phyloP scores from a whole-genome alignment of 2,329 filamentous ascomycete genomes.

The Sclerotinia glacialis region DNA sequence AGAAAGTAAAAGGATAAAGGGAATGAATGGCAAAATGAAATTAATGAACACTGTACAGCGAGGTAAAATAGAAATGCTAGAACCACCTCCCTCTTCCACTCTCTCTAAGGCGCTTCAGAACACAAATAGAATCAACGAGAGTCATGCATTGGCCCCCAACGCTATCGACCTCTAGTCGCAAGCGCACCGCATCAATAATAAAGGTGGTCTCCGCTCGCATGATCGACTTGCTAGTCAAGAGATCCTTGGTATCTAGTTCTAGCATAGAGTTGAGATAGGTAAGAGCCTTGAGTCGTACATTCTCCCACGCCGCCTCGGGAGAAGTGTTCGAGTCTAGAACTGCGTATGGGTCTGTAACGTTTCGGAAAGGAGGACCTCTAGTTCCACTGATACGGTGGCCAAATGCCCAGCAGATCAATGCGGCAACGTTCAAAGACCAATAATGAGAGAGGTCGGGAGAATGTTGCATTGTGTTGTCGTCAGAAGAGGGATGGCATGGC shows the following conservation, averaged over 20 bases:
- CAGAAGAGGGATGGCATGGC: constrained; percentile 24
- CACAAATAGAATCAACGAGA: constrained; percentile 52
- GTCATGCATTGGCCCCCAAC: constrained; percentile 49
- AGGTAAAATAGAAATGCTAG: constrained; percentile 30
- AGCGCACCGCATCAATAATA: constrained; percentile 50
- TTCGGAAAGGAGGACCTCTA: background rate
- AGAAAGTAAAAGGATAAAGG: background rate
- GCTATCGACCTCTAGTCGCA: constrained; percentile 50
- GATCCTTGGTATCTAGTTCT: constrained; percentile 42
- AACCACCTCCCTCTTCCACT: constrained; percentile 46
- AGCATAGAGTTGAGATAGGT: constrained; percentile 44
- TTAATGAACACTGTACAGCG: background rate
- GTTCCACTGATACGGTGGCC: constrained; percentile 39
- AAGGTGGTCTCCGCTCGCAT: constrained; percentile 45
- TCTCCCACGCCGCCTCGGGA: background rate
- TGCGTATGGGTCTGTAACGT: background rate
- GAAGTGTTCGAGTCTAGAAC: background rate
- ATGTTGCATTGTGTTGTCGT: background rate
- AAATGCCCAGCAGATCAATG: constrained; percentile 60
- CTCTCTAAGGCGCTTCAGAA: constrained; percentile 52
- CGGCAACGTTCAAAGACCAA: constrained; percentile 56
- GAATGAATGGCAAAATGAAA: background rate
- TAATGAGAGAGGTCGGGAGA: constrained; percentile 46
- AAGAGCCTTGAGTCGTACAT: constrained; percentile 32
- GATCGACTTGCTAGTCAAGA: constrained; percentile 40